Base-by-base conservation (phyloP, 192 early-diverging fungal species). In the Allomyces javanicus region DNA sequence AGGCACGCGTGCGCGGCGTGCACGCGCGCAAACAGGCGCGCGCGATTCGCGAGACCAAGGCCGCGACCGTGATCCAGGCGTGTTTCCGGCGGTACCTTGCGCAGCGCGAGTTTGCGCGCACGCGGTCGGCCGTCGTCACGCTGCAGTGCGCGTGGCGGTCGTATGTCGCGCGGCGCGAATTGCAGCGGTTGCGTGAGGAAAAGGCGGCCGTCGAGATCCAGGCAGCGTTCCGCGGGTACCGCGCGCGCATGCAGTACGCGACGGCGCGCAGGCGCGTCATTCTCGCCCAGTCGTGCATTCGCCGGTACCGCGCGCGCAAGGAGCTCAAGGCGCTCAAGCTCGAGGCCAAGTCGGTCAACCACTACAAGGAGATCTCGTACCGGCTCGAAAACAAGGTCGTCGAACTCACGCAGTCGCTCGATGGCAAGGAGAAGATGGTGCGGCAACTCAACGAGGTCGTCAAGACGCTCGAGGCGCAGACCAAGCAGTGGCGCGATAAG, bases 331-430 rank as follows among this genome's bases (percentile, higher is more conserved):
- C 71, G 44, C 75, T 89, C 67, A 87, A 89, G 73, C 80, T 84
- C 25, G 96, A 99, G 77, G 86, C 87, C 33, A 77, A 88, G 64
- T 92, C 90, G 62, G 89, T 92, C 19, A 86, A 83, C 66, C 95
- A 96, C 68, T 86, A 94, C 73, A 91, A 97, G 78, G 89, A 97
- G 68, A 83, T 87, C 33, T 93, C 93, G 40, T 91, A 91, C 74
- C 87, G 87, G 76, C 77, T 99, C 4, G 96, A 99, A 76, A 86
- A 83, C 78, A 97, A 95, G 81, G 90, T 99, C 66, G 86, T 97
- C 71, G 91, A 92, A 73, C 79, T 99, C 66, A 95, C 93, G 40
- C 90, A 89, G 69, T 75, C 76, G 40, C 72, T 94, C 63, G 81
- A 81, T 27, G 72, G 74, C 64, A 76, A 80, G 68, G 82, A 85